A percentile compares a stretch with the other conserved stretches of the same genome.
Conservation (phyloP, 2,329 filamentous ascomycete species). For the Beauveria rudraprayagi region DNA sequence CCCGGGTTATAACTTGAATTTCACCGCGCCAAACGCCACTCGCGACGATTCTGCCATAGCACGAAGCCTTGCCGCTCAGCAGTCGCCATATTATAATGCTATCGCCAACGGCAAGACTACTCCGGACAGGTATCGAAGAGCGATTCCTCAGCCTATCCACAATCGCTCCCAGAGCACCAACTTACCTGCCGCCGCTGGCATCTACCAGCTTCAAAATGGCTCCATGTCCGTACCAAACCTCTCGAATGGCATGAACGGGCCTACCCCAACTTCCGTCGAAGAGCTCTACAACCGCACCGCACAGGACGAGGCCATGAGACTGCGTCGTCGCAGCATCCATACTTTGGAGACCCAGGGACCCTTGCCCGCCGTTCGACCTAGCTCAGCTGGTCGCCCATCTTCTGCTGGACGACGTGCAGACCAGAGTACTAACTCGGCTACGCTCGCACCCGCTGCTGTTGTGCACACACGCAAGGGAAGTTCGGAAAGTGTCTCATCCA, state of each 20-base stretch:
- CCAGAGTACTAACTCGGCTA: conserved; percentile 29
- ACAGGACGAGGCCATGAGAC: conserved; percentile 65
- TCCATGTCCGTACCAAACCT: conserved; percentile 32
- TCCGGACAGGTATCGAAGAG: conserved; percentile 72
- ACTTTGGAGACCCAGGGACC: conserved; percentile 36
- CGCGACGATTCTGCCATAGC: conserved; percentile 45
- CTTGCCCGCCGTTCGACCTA: conserved; percentile 33
- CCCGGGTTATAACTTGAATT: conserved; percentile 29
- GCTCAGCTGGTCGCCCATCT: conserved; percentile 17
- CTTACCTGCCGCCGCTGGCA: conserved; percentile 20
- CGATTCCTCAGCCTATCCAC: conserved; percentile 36
- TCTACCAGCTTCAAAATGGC: conserved; percentile 24
- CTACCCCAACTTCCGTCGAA: conserved; percentile 47
- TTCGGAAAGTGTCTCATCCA: conserved; percentile 56
- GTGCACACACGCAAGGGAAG: conserved; percentile 44
- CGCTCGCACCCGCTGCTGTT: conserved; percentile 23
- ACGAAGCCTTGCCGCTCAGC: conserved; percentile 35
- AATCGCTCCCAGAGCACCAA: conserved; percentile 29
- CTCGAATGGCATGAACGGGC: conserved; percentile 45
- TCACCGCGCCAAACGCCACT: conserved; percentile 32
- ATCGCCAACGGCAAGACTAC: conserved; percentile 39
- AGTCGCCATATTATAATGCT: conserved; percentile 38
- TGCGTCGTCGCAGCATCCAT: conserved; percentile 76
- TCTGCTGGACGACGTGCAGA: conserved; percentile 20
- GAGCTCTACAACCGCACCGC: conserved; percentile 53